These are phyloP conservation scores for Scutellaria galericulata DNA, from an alignment of 257 asterid species.

Conservation along the genomic window DNA sequence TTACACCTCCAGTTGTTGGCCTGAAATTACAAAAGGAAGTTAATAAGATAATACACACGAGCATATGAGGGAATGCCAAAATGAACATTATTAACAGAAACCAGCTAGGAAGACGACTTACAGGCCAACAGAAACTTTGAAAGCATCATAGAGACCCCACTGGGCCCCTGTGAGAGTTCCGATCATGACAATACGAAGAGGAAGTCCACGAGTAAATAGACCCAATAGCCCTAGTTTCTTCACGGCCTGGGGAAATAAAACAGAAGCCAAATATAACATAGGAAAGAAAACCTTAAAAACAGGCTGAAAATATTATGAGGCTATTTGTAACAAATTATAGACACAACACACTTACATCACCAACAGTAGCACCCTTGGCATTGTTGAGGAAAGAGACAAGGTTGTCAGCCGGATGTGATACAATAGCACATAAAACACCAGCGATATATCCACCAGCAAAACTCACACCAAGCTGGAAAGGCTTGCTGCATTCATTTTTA, in stretches of 20 bases:
- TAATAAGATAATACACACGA: not conserved
- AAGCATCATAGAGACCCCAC: slow-evolving; percentile 94
- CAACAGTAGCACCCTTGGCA: slow-evolving; percentile 91
- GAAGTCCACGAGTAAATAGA: slow-evolving; percentile 86
- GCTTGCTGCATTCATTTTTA: slow-evolving; percentile 75
- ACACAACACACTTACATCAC: slow-evolving; percentile 62
- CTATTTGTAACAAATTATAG: not conserved
- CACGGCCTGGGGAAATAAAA: slow-evolving; percentile 56
- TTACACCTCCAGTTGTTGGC: slow-evolving; percentile 86
- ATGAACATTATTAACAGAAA: not conserved
- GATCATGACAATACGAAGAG: slow-evolving; percentile 89
- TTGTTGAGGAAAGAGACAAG: slow-evolving; percentile 92
- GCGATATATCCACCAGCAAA: slow-evolving; percentile 90
- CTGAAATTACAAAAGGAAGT: slow-evolving; percentile 42
- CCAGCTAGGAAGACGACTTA: slow-evolving; percentile 51
- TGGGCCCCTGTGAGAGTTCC: slow-evolving; percentile 96
- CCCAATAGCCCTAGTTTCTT: slow-evolving; percentile 75
- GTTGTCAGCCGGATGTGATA: slow-evolving; percentile 92
- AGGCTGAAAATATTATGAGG: not conserved
- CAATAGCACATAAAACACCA: slow-evolving; percentile 84
- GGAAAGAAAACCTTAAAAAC: not conserved
- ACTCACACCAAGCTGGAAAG: slow-evolving; percentile 85
- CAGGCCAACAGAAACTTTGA: slow-evolving; percentile 91
- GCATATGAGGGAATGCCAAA: not conserved
- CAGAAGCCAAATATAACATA: not conserved